These are phyloP conservation scores for Pythium rhizo-oryzae DNA, from an alignment of 352 stramenopile species.

Conservation along the genomic window DNA sequence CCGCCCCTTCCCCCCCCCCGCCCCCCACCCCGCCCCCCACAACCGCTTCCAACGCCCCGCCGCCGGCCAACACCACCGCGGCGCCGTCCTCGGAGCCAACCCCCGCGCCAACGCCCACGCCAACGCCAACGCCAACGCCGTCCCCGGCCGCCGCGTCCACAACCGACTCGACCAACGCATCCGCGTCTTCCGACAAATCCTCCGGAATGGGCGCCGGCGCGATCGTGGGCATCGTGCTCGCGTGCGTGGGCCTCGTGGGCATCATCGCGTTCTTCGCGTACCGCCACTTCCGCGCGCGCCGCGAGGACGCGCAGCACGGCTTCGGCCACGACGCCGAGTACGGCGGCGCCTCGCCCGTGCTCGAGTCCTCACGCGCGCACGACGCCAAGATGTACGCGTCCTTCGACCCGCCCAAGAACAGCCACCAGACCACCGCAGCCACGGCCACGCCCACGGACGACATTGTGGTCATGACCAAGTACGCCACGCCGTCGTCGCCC, in stretches of 20 bases:
- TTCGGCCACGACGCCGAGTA: slow-evolving; percentile 20
- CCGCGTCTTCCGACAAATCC: not conserved
- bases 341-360: slow-evolving; percentile 21
- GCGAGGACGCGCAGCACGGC: slow-evolving; percentile 24
- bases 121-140: not conserved
- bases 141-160: not conserved
- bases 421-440: slow-evolving; percentile 17
- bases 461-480: slow-evolving; percentile 31
- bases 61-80: not conserved
- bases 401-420: slow-evolving; percentile 18
- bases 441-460: slow-evolving; percentile 25
- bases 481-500: slow-evolving; percentile 28
- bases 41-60: not conserved
- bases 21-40: slow-evolving; percentile 3
- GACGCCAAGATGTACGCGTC: slow-evolving; percentile 26
- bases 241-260: slow-evolving; percentile 22
- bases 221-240: slow-evolving; percentile 32
- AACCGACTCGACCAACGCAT: slow-evolving; percentile 1
- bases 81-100: not conserved
- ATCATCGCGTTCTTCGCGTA: slow-evolving; percentile 31
- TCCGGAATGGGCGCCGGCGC: slow-evolving; percentile 26
- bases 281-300: slow-evolving; percentile 26
- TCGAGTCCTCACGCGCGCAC: slow-evolving; percentile 22
- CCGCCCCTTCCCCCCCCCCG: slow-evolving; percentile 8
- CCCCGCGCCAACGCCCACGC: not conserved